Percentiles rank a stretch among this genome's conserved stretches.
phyloP scores from a whole-genome alignment of 2,329 filamentous ascomycete species.

The Parastagonospora nodorum region DNA sequence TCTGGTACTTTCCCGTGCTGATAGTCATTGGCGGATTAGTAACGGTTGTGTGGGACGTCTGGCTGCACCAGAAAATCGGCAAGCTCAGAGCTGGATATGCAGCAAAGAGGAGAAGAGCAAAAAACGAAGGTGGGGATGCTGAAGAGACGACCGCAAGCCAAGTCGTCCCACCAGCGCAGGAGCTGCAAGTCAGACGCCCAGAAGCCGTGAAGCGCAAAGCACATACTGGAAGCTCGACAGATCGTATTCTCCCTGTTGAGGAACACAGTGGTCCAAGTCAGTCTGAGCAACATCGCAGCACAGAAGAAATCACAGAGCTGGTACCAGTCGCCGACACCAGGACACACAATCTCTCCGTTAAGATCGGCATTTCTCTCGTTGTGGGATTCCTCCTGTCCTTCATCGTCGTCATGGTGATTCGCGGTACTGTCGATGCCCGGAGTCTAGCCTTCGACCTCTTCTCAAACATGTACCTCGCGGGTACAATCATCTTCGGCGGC shows the following conservation, averaged over 20 bases:
- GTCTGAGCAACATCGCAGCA: constrained; percentile 5
- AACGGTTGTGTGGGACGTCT: constrained; percentile 62
- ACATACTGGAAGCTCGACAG: constrained; percentile 21
- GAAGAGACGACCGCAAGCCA: constrained; percentile 24
- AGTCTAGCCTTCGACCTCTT: constrained; percentile 66
- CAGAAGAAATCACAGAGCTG: background rate
- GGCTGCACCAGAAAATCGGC: constrained; percentile 52
- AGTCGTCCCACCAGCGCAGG: constrained; percentile 8
- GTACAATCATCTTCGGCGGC: constrained; percentile 61
- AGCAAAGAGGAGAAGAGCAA: constrained; percentile 20
- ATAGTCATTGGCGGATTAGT: constrained; percentile 61
- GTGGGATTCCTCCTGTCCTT: constrained; percentile 62
- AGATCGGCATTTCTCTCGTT: constrained; percentile 46
- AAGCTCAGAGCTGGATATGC: constrained; percentile 28
- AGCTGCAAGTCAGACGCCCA: constrained; percentile 16
- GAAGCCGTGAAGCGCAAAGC: constrained; percentile 27
- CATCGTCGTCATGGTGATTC: constrained; percentile 58
- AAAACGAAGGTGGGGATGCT: constrained; percentile 21
- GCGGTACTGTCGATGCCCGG: constrained; percentile 44
- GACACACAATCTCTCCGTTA: constrained; percentile 45
- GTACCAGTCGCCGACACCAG: constrained; percentile 23
- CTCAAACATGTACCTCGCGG: constrained; percentile 74
- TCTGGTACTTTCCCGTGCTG: constrained; percentile 76
- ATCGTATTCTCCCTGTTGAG: constrained; percentile 15
- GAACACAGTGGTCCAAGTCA: constrained; percentile 7